Base-by-base conservation (phyloP, 2,329 filamentous ascomycete genomes). In the Botrytis pseudocinerea region DNA sequence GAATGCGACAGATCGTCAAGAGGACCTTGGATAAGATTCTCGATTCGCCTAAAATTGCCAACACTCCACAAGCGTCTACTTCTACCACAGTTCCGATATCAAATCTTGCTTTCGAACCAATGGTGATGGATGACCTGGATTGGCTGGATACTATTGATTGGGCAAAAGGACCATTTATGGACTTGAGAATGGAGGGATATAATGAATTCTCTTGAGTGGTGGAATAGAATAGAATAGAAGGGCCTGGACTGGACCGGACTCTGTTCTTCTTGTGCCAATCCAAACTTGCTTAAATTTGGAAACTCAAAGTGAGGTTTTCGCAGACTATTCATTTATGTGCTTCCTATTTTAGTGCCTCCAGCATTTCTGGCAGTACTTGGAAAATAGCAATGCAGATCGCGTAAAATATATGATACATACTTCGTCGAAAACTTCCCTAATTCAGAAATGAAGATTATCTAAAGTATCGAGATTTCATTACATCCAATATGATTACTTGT, bases 11-110 rank as follows among this genome's bases (percentile, higher is more conserved):
- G 2, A 82, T 86, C 20, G 86, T 88, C 63, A 83, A 86, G 70
- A 83, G 82, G 28, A 86, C 87, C 1, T 80, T 87, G 16, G 85
- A 87, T 48, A 83, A 86, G 62, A 82, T 85, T 6, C 80, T 87
- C 12, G 44, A 72, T 48, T 42, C 32, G 4, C 60, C 61, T 46
- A 61, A 8, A 22, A 22, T 35, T 1, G 2, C 57, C 5, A 60
- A n/a, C 51, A 51, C 25, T 40, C 35, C 25, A 18, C 51, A 16
- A 42, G 12, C 12, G 25, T n/a, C 48, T 4, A 42, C 25, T 69
- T 22, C 48, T n/a, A 38, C 18, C 4, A 20, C 51, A 20, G 40
- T 25, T 28, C 25, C 38, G 8, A 42, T n/a, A 20, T 42, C 60
- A 8, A n/a, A 72, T 32, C 9, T 44, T 18, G 14, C 25, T 32